Evolutionary conservation across 2,329 filamentous ascomycete genomes (phyloP), one percentile per base, ranked within the genome.

Genomic region (Penicillium sp.): DNA sequence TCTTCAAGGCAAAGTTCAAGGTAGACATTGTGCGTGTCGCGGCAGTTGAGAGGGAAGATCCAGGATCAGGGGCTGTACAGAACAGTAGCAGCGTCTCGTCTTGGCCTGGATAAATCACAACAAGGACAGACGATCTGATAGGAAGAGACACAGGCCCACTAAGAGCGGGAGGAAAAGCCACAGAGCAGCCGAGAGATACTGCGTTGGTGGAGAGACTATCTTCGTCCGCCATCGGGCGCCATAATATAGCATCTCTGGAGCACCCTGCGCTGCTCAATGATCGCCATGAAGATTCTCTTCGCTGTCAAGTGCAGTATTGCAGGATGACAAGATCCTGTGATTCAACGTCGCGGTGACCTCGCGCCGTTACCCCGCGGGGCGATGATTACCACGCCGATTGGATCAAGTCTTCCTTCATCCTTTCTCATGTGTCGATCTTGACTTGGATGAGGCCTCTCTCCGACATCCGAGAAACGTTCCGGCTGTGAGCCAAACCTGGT

Each of bases 1-100:
- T 93, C 68, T 84, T 80, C 22, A 93, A 76, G 11, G 84, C 82
- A 60, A 92, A 82, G 55, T 84, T 80, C 49, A 91, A 78, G 8
- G 84, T 87, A 14, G 70, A 51, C 68, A 69, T 70, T 26, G 25
- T 60, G 58, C 30, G 19, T 3, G 58, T 25, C 25, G 37, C 38
- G 7, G 19, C 6, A 25, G 37, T 25, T 46, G 42, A 25, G n/a
- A 48, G 28, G 13, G 35, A 45, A 7, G 7, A 28, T 28, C 6
- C n/a, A 4, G 11, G 26, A 7, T 28, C 43, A 46, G 25, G 43
- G 43, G 25, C 16, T 35, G 38, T 16, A 45, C 13, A n/a, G 28
- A 13, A 37, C 10, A n/a, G 37, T 55, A 52, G 35, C 8, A 26
- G 28, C 25, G 48, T 22, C 16, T 22, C 25, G 11, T 33, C 25